phyloP scores from a whole-genome alignment of 345 rosid species.

The Sisymbrium irio region DNA sequence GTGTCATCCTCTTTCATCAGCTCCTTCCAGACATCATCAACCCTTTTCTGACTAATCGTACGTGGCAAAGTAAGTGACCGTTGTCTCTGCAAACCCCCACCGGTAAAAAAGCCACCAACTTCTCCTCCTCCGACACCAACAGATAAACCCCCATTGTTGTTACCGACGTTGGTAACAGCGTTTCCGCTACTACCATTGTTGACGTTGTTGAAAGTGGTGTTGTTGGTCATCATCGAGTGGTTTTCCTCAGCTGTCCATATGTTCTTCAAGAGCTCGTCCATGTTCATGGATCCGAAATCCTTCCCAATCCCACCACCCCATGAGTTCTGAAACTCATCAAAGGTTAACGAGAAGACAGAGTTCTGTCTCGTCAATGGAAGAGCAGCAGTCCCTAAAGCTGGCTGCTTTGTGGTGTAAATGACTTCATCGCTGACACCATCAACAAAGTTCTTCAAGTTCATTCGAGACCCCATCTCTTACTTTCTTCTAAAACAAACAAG shows the following conservation, averaged over 20 bases:
- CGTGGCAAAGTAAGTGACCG: conserved; percentile 87
- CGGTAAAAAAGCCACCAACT: conserved; percentile 30
- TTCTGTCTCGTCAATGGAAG: conserved; percentile 54
- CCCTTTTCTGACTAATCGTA: conserved; percentile 81
- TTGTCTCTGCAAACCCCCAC: conserved; percentile 73
- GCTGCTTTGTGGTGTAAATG: conserved; percentile 32
- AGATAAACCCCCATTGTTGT: conserved; percentile 33
- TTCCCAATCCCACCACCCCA: conserved; percentile 71
- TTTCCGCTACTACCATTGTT: conserved; percentile 1
- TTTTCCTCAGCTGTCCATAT: conserved; percentile 83
- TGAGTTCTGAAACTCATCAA: conserved; percentile 85
- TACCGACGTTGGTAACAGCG: background rate
- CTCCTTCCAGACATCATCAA: conserved; percentile 91
- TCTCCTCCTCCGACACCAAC: conserved; percentile 29
- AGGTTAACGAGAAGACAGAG: conserved; percentile 80
- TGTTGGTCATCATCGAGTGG: conserved; percentile 40
- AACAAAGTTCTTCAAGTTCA: conserved; percentile 36
- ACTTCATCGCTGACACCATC: conserved; percentile 46
- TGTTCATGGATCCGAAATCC: conserved; percentile 96
- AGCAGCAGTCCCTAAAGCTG: conserved; percentile 34
- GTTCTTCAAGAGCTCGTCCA: conserved; percentile 87
- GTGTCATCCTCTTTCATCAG: conserved; percentile 52
- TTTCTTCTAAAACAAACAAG: too few relatives aligned
- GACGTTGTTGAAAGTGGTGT: conserved; percentile 1
- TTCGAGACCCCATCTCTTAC: conserved; percentile 33